A percentile compares a stretch with the other conserved stretches of the same genome.
Conservation (phyloP, 768 basidiomycete species). For the Phylloporus sp. region DNA sequence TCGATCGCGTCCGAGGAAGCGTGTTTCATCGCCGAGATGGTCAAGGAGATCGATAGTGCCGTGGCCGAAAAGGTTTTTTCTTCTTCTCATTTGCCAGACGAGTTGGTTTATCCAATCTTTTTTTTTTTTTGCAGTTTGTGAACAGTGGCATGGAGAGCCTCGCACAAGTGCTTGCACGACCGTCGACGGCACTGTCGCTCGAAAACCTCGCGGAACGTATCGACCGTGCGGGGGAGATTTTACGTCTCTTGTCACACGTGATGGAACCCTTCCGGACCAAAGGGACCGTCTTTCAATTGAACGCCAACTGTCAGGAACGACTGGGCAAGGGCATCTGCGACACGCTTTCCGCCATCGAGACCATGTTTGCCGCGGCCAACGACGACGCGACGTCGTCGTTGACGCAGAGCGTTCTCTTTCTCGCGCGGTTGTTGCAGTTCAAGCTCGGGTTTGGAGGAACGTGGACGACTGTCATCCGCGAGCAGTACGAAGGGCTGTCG, state of each 20-base stretch:
- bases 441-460: conserved; percentile 56
- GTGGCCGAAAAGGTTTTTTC: conserved; percentile 61
- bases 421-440: conserved; percentile 69
- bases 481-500: conserved; percentile 40
- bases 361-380: conserved; percentile 26
- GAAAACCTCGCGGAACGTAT: conserved; percentile 38
- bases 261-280: conserved; percentile 56
- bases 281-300: conserved; percentile 46
- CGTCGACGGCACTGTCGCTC: conserved; percentile 23
- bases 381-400: conserved; percentile 24
- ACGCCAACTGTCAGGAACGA: conserved; percentile 46
- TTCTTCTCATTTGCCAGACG: not conserved
- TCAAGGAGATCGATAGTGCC: conserved; percentile 57
- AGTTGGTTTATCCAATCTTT: not conserved
- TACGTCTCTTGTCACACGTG: conserved; percentile 64
- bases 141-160: conserved; percentile 70
- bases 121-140: conserved; percentile 48
- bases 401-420: conserved; percentile 46
- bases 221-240: conserved; percentile 56
- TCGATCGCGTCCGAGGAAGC: conserved; percentile 76
- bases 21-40: conserved; percentile 79
- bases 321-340: conserved; percentile 47
- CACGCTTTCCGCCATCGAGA: conserved; percentile 41
- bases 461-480: conserved; percentile 52
- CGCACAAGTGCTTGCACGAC: conserved; percentile 45